phyloP scores from a whole-genome alignment of 2,329 filamentous ascomycete species.

The Colletotrichum truncatum region DNA sequence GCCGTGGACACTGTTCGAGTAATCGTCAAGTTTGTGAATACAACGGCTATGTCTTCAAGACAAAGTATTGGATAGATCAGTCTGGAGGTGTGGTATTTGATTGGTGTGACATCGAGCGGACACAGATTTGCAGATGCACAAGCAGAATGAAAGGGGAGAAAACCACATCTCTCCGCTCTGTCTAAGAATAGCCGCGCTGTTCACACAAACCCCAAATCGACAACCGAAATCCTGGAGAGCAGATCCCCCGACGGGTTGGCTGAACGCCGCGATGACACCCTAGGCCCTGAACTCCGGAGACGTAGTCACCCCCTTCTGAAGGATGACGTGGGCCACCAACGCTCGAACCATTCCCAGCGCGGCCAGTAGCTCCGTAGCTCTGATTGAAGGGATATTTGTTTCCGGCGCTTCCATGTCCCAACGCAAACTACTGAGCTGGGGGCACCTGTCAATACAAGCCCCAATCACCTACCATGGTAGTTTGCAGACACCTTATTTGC shows the following conservation, averaged over 20 bases:
- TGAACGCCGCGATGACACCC: slow-evolving; percentile 25
- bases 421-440: slow-evolving; percentile 22
- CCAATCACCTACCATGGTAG: neutral
- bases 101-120: slow-evolving; percentile 25
- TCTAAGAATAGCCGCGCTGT: slow-evolving; percentile 29
- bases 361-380: slow-evolving; percentile 8
- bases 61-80: too few relatives aligned
- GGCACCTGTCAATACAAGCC: slow-evolving; percentile 19
- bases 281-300: slow-evolving; percentile 24
- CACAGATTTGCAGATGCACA: slow-evolving; percentile 6
- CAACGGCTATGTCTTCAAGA: slow-evolving; percentile 9
- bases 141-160: neutral
- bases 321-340: slow-evolving; percentile 14
- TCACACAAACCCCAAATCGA: slow-evolving; percentile 22
- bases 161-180: slow-evolving; percentile 1
- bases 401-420: slow-evolving; percentile 25
- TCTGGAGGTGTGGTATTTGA: too few relatives aligned
- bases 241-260: slow-evolving; percentile 26
- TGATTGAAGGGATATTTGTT: slow-evolving; percentile 33
- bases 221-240: slow-evolving; percentile 31
- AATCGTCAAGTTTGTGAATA: neutral
- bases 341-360: slow-evolving; percentile 21
- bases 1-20: neutral
- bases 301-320: neutral
- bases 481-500: neutral